A percentile compares a stretch with the other conserved stretches of the same genome.
phyloP scores from a whole-genome alignment of 2,329 filamentous ascomycete species.

The Neophaeococcomyces mojaviensis region DNA sequence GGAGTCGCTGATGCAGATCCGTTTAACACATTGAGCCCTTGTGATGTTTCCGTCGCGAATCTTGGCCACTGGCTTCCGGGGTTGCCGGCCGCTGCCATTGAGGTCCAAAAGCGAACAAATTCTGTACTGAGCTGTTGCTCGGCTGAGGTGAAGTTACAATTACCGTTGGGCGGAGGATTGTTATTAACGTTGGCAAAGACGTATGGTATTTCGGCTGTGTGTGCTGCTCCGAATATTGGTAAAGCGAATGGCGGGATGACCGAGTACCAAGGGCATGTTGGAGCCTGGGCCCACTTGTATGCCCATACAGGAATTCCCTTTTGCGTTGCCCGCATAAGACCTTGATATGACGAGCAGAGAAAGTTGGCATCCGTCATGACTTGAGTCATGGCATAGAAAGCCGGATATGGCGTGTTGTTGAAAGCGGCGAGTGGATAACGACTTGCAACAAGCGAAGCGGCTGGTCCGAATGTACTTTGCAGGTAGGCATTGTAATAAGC shows the following conservation, averaged over 20 bases:
- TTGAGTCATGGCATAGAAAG: conserved; percentile 15
- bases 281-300: conserved; percentile 20
- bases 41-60: no score
- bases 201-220: conserved; percentile 19
- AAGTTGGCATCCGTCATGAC: conserved; percentile 7
- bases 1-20: background rate
- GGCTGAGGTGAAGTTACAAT: conserved; percentile 13
- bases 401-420: conserved; percentile 5
- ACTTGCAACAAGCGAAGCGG: conserved; percentile 13
- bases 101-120: conserved; percentile 20
- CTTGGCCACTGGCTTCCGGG: conserved; percentile 9
- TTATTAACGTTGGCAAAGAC: conserved; percentile 18
- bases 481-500: conserved; percentile 18
- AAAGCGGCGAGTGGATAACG: conserved; percentile 15
- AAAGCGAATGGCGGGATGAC: conserved; percentile 5
- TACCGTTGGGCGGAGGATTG: background rate
- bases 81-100: conserved; percentile 19
- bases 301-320: conserved; percentile 18
- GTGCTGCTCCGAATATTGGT: conserved; percentile 9
- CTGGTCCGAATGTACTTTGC: conserved; percentile 14
- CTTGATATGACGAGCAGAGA: conserved; percentile 17
- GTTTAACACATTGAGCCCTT: no score
- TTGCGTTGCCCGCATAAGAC: conserved; percentile 5
- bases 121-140: conserved; percentile 16
- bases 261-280: conserved; percentile 20